Conservation (phyloP, 768 basidiomycete species). For the Royoungia palumana region DNA sequence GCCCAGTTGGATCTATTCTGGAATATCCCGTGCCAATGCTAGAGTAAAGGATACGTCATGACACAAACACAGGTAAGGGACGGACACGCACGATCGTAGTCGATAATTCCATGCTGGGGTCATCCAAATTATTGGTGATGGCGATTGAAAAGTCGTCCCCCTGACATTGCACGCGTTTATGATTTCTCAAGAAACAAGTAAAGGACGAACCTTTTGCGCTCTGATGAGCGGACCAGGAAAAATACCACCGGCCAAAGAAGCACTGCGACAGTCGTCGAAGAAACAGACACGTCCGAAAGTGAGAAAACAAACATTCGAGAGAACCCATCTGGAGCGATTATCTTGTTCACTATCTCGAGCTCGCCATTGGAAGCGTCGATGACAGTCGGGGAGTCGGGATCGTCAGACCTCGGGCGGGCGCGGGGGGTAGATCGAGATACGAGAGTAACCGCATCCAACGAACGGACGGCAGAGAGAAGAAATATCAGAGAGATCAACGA, state of each 20-base stretch:
- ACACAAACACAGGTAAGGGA: background rate
- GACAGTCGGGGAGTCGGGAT: constrained; percentile 5
- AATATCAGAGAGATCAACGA: constrained; percentile 8
- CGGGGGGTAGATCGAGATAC: constrained; percentile 6
- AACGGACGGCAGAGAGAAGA: constrained; percentile 13
- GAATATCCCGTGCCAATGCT: constrained; percentile 37
- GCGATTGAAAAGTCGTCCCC: constrained; percentile 35
- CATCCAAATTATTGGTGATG: constrained; percentile 32
- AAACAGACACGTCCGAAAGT: background rate
- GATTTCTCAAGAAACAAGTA: background rate
- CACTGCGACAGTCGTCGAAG: constrained; percentile 21
- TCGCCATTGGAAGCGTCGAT: constrained; percentile 28
- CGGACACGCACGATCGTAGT: constrained; percentile 35
- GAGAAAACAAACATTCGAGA: constrained; percentile 30
- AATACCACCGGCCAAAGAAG: constrained; percentile 43
- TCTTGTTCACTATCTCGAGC: constrained; percentile 40
- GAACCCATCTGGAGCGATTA: constrained; percentile 52
- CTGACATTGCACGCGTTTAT: constrained; percentile 17
- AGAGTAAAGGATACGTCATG: background rate
- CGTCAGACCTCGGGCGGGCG: background rate
- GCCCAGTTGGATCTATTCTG: constrained; percentile 34
- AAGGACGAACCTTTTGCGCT: constrained; percentile 36
- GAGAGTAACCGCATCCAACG: constrained; percentile 18
- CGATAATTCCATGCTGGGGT: constrained; percentile 32
- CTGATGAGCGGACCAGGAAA: constrained; percentile 49